Conservation (phyloP, 257 asterid genomes). For the Solanum tarijense region DNA sequence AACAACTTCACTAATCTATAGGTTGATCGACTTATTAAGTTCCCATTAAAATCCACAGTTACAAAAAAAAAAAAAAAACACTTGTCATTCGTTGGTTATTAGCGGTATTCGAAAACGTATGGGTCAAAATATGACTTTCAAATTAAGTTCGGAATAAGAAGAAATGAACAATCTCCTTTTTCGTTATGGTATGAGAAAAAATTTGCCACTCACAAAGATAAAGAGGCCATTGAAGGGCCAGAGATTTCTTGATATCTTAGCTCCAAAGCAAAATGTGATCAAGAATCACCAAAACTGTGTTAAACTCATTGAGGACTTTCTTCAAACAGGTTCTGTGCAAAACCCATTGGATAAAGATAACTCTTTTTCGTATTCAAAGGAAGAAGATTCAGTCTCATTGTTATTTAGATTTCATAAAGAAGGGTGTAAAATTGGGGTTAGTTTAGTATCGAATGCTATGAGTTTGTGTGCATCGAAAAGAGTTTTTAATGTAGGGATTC, state of each 20-base stretch:
- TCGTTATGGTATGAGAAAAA: background rate
- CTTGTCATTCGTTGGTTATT: too few species aligned
- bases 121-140: too few species aligned
- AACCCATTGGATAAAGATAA: background rate
- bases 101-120: too few species aligned
- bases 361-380: background rate
- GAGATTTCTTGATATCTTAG: conserved; percentile 8
- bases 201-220: background rate
- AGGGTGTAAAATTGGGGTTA: conserved; percentile 6
- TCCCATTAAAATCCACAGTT: too few species aligned
- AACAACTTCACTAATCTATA: too few species aligned
- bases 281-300: conserved; percentile 8
- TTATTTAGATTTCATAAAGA: conserved; percentile 12
- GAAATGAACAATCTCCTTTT: background rate
- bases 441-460: conserved; percentile 16
- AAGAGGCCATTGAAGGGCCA: background rate
- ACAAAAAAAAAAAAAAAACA: too few species aligned
- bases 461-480: conserved; percentile 15
- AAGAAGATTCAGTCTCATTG: conserved; percentile 4
- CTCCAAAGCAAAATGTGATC: conserved; percentile 14
- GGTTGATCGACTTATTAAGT: too few species aligned
- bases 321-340: conserved; percentile 9
- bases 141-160: too few species aligned
- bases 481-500: conserved; percentile 13
- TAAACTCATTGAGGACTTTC: conserved; percentile 17